phyloP scores from a whole-genome alignment of 2,329 filamentous ascomycete species.

The Neodidymelliopsis sp. region DNA sequence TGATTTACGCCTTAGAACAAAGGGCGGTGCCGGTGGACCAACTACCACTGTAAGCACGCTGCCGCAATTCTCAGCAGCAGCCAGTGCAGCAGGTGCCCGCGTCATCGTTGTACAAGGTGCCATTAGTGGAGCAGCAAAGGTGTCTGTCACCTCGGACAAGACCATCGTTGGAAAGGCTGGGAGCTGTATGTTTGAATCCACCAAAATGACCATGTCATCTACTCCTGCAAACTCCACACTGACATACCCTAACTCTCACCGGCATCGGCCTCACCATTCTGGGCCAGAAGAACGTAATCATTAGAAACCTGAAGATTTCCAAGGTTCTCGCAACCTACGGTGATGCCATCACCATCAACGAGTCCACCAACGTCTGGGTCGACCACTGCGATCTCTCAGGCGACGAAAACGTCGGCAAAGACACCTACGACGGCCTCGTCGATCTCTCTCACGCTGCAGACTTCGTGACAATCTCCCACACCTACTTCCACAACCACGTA shows the following conservation, averaged over 20 bases:
- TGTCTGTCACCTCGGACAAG: conserved; percentile 30
- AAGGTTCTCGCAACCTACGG: conserved; percentile 63
- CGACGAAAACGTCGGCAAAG: conserved; percentile 33
- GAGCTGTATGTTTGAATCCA: conserved; percentile 43
- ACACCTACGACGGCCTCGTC: conserved; percentile 51
- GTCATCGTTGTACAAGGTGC: conserved; percentile 36
- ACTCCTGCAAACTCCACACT: no score
- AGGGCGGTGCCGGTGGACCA: conserved; percentile 60
- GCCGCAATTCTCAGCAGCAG: conserved; percentile 58
- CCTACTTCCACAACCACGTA: conserved; percentile 61
- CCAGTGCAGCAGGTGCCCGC: conserved; percentile 35
- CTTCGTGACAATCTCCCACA: conserved; percentile 63
- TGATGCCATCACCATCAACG: conserved; percentile 67
- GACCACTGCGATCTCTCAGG: conserved; percentile 71
- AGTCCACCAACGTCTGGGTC: conserved; percentile 64
- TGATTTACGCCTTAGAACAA: conserved; percentile 50
- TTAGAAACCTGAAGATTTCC: conserved; percentile 68
- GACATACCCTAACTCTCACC: conserved; percentile 46
- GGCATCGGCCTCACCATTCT: conserved; percentile 63
- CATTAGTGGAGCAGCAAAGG: conserved; percentile 35
- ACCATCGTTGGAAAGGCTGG: conserved; percentile 50
- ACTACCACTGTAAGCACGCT: conserved; percentile 63
- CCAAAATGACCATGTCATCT: no score
- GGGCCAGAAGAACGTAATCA: conserved; percentile 64
- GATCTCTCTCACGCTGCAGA: conserved; percentile 70